These are phyloP conservation scores for Truncatella angustata DNA, from an alignment of 2,329 filamentous ascomycete genomes.

Conservation along the genomic window DNA sequence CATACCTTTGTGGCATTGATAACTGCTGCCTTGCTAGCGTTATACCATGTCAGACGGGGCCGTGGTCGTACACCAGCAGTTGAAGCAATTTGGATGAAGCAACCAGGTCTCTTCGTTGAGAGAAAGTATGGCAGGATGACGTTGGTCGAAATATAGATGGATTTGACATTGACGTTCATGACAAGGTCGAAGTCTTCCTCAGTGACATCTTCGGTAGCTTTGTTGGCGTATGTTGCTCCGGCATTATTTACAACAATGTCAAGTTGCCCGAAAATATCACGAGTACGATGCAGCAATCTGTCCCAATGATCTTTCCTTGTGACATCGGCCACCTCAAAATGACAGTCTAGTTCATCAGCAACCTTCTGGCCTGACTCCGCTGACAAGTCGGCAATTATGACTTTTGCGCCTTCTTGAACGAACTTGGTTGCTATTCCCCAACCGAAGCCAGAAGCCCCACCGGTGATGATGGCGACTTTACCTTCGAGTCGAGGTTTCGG, in stretches of 20 bases:
- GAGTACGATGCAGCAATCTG: slow-evolving; percentile 39
- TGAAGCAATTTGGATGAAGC: slow-evolving; percentile 65
- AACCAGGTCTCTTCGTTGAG: slow-evolving; percentile 53
- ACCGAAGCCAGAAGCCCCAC: slow-evolving; percentile 63
- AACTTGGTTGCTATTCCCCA: slow-evolving; percentile 60
- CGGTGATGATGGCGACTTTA: slow-evolving; percentile 45
- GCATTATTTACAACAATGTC: slow-evolving; percentile 64
- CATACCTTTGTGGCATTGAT: slow-evolving; percentile 51
- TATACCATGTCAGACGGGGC: slow-evolving; percentile 67
- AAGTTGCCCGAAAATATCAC: slow-evolving; percentile 47
- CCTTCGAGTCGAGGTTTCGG: slow-evolving; percentile 32
- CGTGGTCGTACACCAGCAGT: slow-evolving; percentile 61
- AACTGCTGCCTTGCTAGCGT: slow-evolving; percentile 63
- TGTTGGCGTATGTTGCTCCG: slow-evolving; percentile 57
- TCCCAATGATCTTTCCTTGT: slow-evolving; percentile 54
- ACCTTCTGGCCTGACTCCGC: slow-evolving; percentile 47
- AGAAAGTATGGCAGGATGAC: slow-evolving; percentile 62
- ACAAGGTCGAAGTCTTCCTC: slow-evolving; percentile 65
- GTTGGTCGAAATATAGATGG: slow-evolving; percentile 59
- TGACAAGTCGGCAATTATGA: slow-evolving; percentile 62
- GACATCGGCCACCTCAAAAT: slow-evolving; percentile 47
- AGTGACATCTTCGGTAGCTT: slow-evolving; percentile 62
- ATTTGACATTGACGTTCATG: slow-evolving; percentile 68
- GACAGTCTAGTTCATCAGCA: slow-evolving; percentile 41
- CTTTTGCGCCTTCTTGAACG: slow-evolving; percentile 56